Conservation (phyloP, 75 land plant species). For the Sequoiadendron giganteum region DNA sequence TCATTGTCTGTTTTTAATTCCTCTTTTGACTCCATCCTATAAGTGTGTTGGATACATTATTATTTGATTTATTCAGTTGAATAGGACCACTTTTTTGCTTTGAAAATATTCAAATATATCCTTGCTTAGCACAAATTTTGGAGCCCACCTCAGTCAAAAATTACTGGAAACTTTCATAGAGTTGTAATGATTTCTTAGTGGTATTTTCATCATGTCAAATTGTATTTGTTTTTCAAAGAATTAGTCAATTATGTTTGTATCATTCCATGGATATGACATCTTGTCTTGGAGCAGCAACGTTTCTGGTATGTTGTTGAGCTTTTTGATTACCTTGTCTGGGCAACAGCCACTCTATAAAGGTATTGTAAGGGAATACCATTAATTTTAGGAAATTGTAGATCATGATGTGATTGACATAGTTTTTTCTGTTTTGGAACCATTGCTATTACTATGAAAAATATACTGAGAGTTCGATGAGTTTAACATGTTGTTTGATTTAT, state of each 20-base stretch:
- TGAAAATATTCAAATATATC: not conserved
- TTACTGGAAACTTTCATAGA: not conserved
- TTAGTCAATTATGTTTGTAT: not conserved
- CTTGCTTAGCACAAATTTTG: not conserved
- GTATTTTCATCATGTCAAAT: too few species aligned
- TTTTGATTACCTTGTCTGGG: not conserved
- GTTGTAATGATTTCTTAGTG: not conserved
- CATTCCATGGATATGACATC: not conserved
- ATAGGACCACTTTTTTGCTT: not conserved
- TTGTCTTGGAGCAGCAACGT: not conserved
- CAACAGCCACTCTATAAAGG: not conserved
- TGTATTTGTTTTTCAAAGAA: too few species aligned
- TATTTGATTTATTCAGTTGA: not conserved
- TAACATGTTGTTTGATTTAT: not conserved
- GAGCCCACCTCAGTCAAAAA: not conserved
- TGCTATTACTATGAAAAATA: not conserved
- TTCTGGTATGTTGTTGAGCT: not conserved
- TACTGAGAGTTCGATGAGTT: not conserved
- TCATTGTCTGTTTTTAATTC: not conserved
- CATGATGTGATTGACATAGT: not conserved
- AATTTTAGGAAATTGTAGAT: conserved; percentile 1
- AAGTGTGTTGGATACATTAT: not conserved
- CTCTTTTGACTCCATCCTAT: not conserved
- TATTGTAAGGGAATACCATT: not conserved
- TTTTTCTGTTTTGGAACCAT: not conserved